Base-by-base conservation (phyloP, 2,329 filamentous ascomycete genomes). In the Cladosporium sp. region DNA sequence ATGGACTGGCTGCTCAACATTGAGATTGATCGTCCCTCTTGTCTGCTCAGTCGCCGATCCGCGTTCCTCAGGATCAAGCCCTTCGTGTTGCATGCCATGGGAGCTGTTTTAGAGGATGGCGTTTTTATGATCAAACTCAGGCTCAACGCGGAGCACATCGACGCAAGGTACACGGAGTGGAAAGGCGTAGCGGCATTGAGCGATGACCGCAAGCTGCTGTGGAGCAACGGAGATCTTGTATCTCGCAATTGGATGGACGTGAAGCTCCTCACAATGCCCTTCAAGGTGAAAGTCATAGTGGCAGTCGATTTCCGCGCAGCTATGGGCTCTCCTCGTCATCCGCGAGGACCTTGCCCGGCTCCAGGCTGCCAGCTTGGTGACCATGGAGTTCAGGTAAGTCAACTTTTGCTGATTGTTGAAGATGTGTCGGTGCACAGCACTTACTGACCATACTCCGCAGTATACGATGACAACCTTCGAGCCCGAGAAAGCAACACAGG, bases 201-300 rank as follows among this genome's bases (percentile, higher is more conserved):
- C 14, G 1, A 41, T 7, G 28, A 3, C 57, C 24, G 28, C 24
- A 7, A 24, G 12, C n/a, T 5, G 24, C 18, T 55, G 3, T 55
- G 5, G 15, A 55, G 57, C 36, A 30, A 59, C 18, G 30, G 52
- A 1, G 11, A 12, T 21, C 6, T 5, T 14, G 28, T 55, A 2
- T n/a, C 28, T 11, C 28, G 32, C 52, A 57, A 52, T 28, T 64
- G 61, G 61, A 21, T 12, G 15, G 61, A 41, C 11, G 14, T 64
- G 14, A 64, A 64, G 61, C 10, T 64, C 18, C 4, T 57, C 32
- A 64, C 7, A 5, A 32, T 55, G 51, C 61, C 38, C 7, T 52
- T 55, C 18, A 11, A 44, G 18, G 34, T 64, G 18, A n/a, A 11
- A 4, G 61, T 57, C 12, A 8, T n/a, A 3, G 26, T 64, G 14